Conservation (phyloP, 208 protist genomes). For the Acanthamoeba lenticulata region DNA sequence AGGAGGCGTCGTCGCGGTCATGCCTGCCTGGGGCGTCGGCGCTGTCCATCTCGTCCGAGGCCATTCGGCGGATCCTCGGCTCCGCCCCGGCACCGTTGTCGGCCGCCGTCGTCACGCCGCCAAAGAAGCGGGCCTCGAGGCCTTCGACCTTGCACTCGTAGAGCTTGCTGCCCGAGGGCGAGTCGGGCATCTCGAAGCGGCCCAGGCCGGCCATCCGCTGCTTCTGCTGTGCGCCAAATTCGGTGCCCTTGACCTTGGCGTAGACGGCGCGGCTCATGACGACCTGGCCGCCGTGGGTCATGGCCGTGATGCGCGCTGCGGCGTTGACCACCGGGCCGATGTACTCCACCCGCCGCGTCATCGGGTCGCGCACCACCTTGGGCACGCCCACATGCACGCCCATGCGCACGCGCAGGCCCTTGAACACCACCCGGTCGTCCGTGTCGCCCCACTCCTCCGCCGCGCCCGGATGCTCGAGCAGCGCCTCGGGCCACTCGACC, state of each 20-base stretch:
- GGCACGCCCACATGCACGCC: slow-evolving; percentile 27
- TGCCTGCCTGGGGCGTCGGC: neutral
- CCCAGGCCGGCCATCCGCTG: neutral
- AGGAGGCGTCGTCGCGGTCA: neutral
- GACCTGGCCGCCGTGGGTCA: slow-evolving; percentile 62
- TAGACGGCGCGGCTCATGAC: neutral
- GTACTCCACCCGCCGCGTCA: slow-evolving; percentile 54
- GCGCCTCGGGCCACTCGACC: neutral
- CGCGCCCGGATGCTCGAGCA: slow-evolving; percentile 37
- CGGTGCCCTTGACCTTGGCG: neutral
- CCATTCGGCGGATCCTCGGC: neutral
- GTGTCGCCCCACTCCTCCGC: slow-evolving; percentile 61
- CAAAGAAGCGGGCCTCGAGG: slow-evolving; percentile 46
- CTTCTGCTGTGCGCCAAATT: neutral
- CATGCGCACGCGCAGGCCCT: slow-evolving; percentile 59
- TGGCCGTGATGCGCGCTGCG: neutral
- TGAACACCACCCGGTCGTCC: slow-evolving; percentile 32
- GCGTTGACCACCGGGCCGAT: slow-evolving; percentile 49
- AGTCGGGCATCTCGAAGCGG: slow-evolving; percentile 35
- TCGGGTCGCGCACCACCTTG: neutral
- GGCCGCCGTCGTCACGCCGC: slow-evolving; percentile 7
- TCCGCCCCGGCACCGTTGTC: neutral
- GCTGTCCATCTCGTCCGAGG: neutral
- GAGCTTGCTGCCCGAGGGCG: neutral
- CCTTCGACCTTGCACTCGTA: slow-evolving; percentile 17